A percentile compares a stretch with the other conserved stretches of the same genome.
phyloP scores from a whole-genome alignment of 768 basidiomycete genomes.

The Termitomyces titanicus region DNA sequence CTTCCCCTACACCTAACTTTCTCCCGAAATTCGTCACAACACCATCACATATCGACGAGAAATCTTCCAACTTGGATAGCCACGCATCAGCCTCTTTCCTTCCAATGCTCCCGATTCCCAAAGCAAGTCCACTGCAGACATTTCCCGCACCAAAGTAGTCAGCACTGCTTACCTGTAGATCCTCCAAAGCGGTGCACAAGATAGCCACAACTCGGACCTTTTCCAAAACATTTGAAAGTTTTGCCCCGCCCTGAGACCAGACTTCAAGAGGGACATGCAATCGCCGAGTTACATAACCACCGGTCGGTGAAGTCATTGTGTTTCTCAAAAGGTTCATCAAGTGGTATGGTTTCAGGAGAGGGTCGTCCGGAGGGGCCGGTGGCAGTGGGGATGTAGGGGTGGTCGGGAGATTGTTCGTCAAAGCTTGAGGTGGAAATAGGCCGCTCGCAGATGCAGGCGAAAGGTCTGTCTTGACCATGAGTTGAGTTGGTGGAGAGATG shows the following conservation, averaged over 20 bases:
- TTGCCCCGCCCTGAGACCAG: constrained; percentile 89
- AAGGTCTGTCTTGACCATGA: constrained; percentile 50
- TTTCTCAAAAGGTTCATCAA: constrained; percentile 79
- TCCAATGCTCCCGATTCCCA: constrained; percentile 75
- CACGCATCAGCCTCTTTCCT: constrained; percentile 78
- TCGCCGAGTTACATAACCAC: constrained; percentile 85
- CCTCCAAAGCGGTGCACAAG: constrained; percentile 74
- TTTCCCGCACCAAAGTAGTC: constrained; percentile 79
- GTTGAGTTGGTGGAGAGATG: constrained; percentile 40
- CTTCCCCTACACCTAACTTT: constrained; percentile 87
- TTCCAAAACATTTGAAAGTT: constrained; percentile 75
- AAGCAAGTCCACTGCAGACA: constrained; percentile 66
- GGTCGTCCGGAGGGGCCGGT: constrained; percentile 64
- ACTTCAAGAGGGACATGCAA: constrained; percentile 87
- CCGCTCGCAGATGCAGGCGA: constrained; percentile 16
- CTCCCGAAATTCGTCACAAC: constrained; percentile 81
- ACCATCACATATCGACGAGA: constrained; percentile 72
- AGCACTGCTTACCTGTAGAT: constrained; percentile 66
- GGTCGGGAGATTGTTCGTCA: constrained; percentile 57
- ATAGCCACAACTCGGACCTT: constrained; percentile 85
- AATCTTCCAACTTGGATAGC: constrained; percentile 76
- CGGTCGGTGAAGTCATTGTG: constrained; percentile 76
- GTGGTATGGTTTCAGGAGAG: constrained; percentile 83
- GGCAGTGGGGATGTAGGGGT: constrained; percentile 81
- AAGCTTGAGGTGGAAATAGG: constrained; percentile 38